Evolutionary conservation across 1,284 basidiomycete genomes (phyloP).

Genomic region (Cryptococcus sp.): DNA sequence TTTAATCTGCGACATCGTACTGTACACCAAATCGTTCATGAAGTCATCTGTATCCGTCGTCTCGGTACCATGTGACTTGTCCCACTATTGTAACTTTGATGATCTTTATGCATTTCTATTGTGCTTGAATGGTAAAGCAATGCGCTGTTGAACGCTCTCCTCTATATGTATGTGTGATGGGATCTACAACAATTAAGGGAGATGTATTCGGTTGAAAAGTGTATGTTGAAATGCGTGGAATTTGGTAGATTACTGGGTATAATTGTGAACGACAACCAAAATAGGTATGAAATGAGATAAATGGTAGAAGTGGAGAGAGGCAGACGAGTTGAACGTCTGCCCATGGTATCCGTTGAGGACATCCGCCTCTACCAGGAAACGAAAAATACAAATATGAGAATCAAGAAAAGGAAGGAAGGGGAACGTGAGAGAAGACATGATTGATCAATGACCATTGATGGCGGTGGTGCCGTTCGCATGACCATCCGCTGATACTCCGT

Average conservation of each 20-base stretch:
- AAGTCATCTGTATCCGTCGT: neutral
- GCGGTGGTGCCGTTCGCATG: neutral
- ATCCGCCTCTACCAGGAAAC: constrained; percentile 3
- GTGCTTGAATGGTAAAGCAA: constrained; percentile 4
- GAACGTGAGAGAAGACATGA: neutral
- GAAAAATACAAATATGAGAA: neutral
- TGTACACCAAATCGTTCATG: too few relatives aligned
- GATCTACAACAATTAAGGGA: constrained; percentile 4
- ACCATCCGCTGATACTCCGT: constrained; percentile 7
- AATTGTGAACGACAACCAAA: neutral
- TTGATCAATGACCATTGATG: constrained; percentile 11
- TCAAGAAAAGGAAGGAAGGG: neutral
- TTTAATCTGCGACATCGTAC: too few relatives aligned
- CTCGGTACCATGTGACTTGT: neutral
- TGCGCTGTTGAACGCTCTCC: constrained; percentile 28
- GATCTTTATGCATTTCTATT: constrained; percentile 5
- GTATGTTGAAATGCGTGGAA: constrained; percentile 11
- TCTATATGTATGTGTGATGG: constrained; percentile 3
- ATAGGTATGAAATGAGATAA: neutral
- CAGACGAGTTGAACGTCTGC: constrained; percentile 21
- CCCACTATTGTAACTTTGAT: neutral
- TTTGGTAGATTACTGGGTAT: neutral
- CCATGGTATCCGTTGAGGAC: constrained; percentile 24
- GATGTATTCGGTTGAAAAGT: constrained; percentile 1
- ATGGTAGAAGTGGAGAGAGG: neutral